Base-by-base conservation (phyloP, 495 filamentous ascomycete species). In the Lasiosphaeris hirsuta region DNA sequence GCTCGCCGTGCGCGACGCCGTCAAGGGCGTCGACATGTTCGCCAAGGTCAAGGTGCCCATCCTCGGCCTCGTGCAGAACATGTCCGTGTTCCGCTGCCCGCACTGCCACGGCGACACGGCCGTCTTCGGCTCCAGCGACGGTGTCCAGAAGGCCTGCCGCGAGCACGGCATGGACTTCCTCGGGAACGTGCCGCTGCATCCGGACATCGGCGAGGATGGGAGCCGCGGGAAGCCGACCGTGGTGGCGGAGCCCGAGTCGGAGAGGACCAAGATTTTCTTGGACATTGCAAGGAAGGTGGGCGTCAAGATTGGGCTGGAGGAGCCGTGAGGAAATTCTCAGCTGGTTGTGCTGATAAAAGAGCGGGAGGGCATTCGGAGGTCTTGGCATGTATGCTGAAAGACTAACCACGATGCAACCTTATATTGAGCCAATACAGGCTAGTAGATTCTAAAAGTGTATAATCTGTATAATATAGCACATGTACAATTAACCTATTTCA, bases 21-120 rank as follows among this genome's bases (percentile, higher is more conserved):
- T 96, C 0, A 89, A 90, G 62, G 94, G 94, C 0, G 84, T 96
- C 38, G 87, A 88, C 50, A 92, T 99, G 88, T 97, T 97, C 69
- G 80, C 83, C 60, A 93, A 89, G 62, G 86, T 93, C 55, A 84
- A 84, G 17, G 85, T 96, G 35, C 70, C 75, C 14, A 75, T 89
- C 13, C 74, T 97, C 19, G 94, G 94, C n/a, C 86, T 97, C 79
- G 86, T 97, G 47, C 87, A 93, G 66, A 99, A 99, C 62, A 99
- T 99, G 94, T 87, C 85, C 3, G 78, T 87, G 19, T 97, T 96
- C 63, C 77, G 72, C 1, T 97, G 94, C 62, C 90, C 92, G 0
- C 75, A 85, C 49, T 98, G 94, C 59, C 75, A 78, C 5, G 77
- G 81, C 4, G 75, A 82, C 40, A 92, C 90, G n/a, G 80, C 82